Evolutionary conservation across 2,329 filamentous ascomycete species (phyloP).

Genomic region (Emericellopsis atlantica): DNA sequence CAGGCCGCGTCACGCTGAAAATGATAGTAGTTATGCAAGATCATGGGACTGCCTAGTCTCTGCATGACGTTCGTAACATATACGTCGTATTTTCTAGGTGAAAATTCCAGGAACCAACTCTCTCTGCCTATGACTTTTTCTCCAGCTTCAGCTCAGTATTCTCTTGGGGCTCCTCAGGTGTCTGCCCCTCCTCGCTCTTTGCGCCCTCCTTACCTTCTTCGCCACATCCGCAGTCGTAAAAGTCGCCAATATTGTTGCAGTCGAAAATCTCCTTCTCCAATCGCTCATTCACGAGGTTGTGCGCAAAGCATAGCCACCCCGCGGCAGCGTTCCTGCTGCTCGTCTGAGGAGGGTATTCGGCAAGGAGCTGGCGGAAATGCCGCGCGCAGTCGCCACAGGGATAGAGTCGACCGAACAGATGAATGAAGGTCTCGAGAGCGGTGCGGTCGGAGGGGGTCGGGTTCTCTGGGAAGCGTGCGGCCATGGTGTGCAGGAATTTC

Average conservation of each 20-base stretch:
- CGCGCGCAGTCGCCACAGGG: constrained; percentile 58
- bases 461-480: constrained; percentile 55
- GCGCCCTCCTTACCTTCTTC: constrained; percentile 33
- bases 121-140: background rate
- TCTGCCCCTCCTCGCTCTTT: constrained; percentile 7
- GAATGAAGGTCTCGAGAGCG: constrained; percentile 51
- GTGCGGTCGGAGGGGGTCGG: constrained; percentile 49
- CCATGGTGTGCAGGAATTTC: constrained; percentile 61
- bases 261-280: constrained; percentile 51
- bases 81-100: no score
- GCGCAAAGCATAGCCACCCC: constrained; percentile 56
- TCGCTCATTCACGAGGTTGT: constrained; percentile 55
- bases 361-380: constrained; percentile 52
- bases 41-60: no score
- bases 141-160: background rate
- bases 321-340: constrained; percentile 50
- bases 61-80: no score
- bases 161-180: background rate
- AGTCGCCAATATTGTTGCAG: constrained; percentile 55
- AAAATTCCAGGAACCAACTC: background rate
- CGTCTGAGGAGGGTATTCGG: constrained; percentile 52
- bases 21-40: no score
- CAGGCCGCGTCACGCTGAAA: no score
- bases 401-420: constrained; percentile 56
- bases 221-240: constrained; percentile 60